Base-by-base conservation (phyloP, 257 asterid genomes). In the Marsdenia floribunda region DNA sequence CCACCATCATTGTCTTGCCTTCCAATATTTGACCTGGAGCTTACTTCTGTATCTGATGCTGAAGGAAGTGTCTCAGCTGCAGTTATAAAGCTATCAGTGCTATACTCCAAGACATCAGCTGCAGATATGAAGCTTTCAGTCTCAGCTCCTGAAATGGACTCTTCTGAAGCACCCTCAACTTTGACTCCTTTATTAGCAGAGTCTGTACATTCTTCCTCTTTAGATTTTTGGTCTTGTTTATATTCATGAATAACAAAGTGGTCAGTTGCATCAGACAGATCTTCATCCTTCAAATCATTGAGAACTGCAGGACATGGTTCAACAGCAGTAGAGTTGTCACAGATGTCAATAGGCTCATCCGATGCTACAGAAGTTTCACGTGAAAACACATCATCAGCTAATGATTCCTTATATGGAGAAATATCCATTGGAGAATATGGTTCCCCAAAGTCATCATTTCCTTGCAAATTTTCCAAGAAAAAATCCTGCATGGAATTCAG, bases 351-450 rank as follows among this genome's bases (percentile, higher is more conserved):
- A 71, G 86, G 83, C 73, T 88, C 97, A 72, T 89, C 97, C 35
- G 95, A 88, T 79, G 88, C 85, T 77, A 87, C 89, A 47, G 97
- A 92, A 74, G 92, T 81, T 85, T 85, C 96, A 77, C 92, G 82
- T n/a, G 97, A 87, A 50, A 78, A 66, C 38, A 67, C 65, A 76
- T 61, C 77, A 78, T 79, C 87, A 29, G 82, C 88, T 72, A 86
- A 74, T 55, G 86, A 82, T 80, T 92, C 93, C 76, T 83, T 90
- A 70, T 85, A 92, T 0, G 99, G 97, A 80, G 99, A 95, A 83
- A 90, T 75, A 76, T 92, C 99, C 99, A 92, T 92, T 22, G 98
- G 98, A 26, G 99, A 95, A 85, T 88, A 92, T n/a, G 85, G 87
- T 76, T 85, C 97, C 10, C 83, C 75, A 63, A 86, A 84, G 72